A percentile compares a stretch with the other conserved stretches of the same genome.
Evolutionary conservation across 78 protist genomes (phyloP).

Genomic region (Dictyostelium purpureum): DNA sequence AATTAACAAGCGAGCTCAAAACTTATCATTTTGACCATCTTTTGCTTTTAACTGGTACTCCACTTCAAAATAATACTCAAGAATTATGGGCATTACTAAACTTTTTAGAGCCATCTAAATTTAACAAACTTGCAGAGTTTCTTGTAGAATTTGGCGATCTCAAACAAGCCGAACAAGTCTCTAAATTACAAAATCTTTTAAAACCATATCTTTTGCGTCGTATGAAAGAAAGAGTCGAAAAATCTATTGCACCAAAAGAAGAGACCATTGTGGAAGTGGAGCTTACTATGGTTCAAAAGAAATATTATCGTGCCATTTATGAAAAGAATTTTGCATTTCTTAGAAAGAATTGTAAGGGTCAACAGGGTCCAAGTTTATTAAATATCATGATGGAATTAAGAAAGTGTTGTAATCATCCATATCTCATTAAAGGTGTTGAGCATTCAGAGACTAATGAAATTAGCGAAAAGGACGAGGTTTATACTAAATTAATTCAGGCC

Average conservation of each 20-base stretch:
- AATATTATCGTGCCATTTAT: conserved; percentile 94
- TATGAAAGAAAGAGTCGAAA: conserved; percentile 94
- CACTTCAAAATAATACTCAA: conserved; percentile 91
- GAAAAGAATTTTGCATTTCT: conserved; percentile 88
- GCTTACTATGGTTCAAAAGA: conserved; percentile 92
- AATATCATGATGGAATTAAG: conserved; percentile 97
- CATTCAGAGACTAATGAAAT: not conserved
- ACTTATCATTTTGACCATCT: conserved; percentile 59
- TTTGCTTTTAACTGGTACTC: conserved; percentile 94
- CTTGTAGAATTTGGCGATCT: conserved; percentile 85
- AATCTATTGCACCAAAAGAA: conserved; percentile 89
- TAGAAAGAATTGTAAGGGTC: conserved; percentile 61
- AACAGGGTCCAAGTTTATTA: conserved; percentile 77
- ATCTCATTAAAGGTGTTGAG: conserved; percentile 85
- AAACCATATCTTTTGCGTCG: conserved; percentile 85
- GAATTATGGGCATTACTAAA: conserved; percentile 94
- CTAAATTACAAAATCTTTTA: conserved; percentile 66
- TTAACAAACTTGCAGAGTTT: conserved; percentile 59
- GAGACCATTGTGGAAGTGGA: conserved; percentile 93
- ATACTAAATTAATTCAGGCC: conserved; percentile 44
- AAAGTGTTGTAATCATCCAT: conserved; percentile 98
- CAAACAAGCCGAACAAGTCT: conserved; percentile 78
- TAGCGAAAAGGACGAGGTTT: not conserved
- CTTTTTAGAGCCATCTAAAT: conserved; percentile 85
- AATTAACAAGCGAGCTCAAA: conserved; percentile 73